Evolutionary conservation across 164 flowering plant genomes (phyloP), one percentile per base, ranked within the genome.

Genomic region (Dillenia turbinata): DNA sequence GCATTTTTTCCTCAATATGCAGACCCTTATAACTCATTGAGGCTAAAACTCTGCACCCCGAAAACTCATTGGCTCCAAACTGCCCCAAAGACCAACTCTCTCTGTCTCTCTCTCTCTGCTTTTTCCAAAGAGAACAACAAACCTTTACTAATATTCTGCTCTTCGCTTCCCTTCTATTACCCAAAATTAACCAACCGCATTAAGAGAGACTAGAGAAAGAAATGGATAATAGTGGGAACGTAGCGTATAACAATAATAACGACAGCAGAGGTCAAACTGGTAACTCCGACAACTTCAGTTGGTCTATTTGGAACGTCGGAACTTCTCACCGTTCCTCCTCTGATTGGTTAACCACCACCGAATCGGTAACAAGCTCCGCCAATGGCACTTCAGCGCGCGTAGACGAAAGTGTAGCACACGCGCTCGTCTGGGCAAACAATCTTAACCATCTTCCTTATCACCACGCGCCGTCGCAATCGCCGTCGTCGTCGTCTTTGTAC

Each of bases 201-300:
- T 9, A 24, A 14, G 52, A 33, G 49, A 50, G 61, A 44, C 57
- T 6, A 62, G 63, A 57, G 57, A 59, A 24, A 60, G 49, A 50
- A n/a, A 81, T 81, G 85, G 82, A 81, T 54, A 70, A 52, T 64
- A 67, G 66, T 51, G 78, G 75, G 56, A 65, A 65, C 60, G 48
- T 65, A 46, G 61, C 40, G 40, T 4, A 33, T 33, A 33, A 66
- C 74, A 66, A 14, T 15, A 48, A 52, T 64, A 50, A 16, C 60
- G 40, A 14, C 22, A 44, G 44, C 44, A 62, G 66, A 60, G 69
- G 70, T 33, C 81, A 72, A 9, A 66, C 49, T 17, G 60, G 69
- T 69, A 69, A 63, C 65, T 56, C 24, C 17, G 55, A 22, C 13
- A 47, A 54, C 53, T 48, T 46, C 19, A 65, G 68, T 2, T 80